Evolutionary conservation across 495 filamentous ascomycete species (phyloP), one percentile per base, ranked within the genome.

Genomic region (Extremus antarcticus): DNA sequence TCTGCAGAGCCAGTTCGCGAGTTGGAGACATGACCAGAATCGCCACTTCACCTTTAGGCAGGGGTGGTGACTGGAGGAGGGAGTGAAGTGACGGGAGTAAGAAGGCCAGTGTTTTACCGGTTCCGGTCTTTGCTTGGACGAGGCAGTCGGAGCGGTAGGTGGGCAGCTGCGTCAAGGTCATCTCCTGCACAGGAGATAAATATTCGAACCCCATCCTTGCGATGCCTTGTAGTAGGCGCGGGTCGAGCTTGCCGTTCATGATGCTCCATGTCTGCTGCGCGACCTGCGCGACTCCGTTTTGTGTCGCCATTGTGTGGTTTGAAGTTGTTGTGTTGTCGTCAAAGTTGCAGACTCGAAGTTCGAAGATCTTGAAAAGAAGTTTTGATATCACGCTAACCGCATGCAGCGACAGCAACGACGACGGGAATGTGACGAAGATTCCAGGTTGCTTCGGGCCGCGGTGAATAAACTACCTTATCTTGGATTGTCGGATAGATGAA

Each of bases 1-100:
- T 97, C 70, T 98, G 92, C 65, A 94, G 86, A 2, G 92, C 92
- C 53, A 98, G 76, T 70, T 98, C 92, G 53, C 92, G 81, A 20
- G 92, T 98, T 8, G 92, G 92, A 0, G 92, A 96, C 57, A 98
- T 80, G 64, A 97, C 82, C 41, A 98, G 82, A 32, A 87, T 84
- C 53, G 88, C 81, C 56, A 95, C 88, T 65, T 95, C 86, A 24
- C 76, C 66, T 1, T 78, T 63, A 1, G 56, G 66, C 19, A 76
- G 66, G 3, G 65, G 63, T 13, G 19, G 50, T 17, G 43, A 16
- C 20, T 71, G 72, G 19, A 78, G 69, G 54, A 92, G 90, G 51
- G 47, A 68, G 54, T 62, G 65, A 23, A 70, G 56, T 3, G 59
- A 22, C 63, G 71, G 71, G 15, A 74, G 59, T 2, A 74, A 54